Evolutionary conservation across 805 yeast species (phyloP).

Genomic region (Cyberlindnera maritima): DNA sequence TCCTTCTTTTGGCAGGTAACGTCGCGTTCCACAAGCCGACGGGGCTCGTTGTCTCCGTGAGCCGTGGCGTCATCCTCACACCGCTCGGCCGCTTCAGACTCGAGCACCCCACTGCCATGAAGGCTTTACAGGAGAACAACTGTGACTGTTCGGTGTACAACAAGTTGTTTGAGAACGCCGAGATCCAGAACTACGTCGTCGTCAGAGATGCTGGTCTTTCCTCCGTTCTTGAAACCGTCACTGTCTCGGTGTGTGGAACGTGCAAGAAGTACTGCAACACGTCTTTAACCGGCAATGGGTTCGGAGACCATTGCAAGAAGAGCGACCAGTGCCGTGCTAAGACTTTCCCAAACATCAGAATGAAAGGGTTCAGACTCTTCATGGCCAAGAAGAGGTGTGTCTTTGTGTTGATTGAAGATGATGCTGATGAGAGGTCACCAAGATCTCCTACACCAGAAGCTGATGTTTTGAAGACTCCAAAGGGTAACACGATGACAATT

Average conservation of each 20-base stretch:
- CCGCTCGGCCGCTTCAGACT: slow-evolving; percentile 4
- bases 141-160: background rate
- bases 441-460: background rate
- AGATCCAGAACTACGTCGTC: background rate
- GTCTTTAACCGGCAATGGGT: background rate
- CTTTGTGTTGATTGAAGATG: background rate
- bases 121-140: background rate
- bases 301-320: slow-evolving; percentile 4
- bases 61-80: background rate
- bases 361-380: slow-evolving; percentile 2
- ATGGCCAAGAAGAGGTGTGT: slow-evolving; percentile 8
- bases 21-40: slow-evolving; percentile 4
- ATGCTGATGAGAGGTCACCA: background rate
- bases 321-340: background rate
- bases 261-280: slow-evolving; percentile 10
- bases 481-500: background rate
- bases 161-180: background rate
- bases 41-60: slow-evolving; percentile 4
- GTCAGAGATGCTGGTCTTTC: slow-evolving; percentile 7
- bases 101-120: slow-evolving; percentile 1
- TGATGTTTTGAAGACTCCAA: background rate
- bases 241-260: slow-evolving; percentile 5
- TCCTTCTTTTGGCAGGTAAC: background rate
- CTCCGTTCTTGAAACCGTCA: background rate
- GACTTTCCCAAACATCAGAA: background rate